Conservation (phyloP, 2,329 filamentous ascomycete genomes). For the Aspergillus melleus region DNA sequence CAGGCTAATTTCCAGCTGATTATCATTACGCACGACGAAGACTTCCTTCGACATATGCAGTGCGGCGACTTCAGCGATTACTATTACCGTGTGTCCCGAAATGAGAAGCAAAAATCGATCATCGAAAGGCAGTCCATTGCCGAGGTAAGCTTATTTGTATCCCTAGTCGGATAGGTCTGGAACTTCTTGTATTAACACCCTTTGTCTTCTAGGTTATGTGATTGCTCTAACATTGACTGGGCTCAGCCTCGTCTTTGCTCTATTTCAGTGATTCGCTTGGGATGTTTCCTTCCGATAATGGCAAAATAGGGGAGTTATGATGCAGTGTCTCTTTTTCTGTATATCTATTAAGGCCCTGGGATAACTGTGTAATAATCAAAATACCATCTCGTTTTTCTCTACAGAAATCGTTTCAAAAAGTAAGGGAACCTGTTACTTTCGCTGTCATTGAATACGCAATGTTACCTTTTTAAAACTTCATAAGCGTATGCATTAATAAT, state of each 20-base stretch:
- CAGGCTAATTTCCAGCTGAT: constrained; percentile 98
- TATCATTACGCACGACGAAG: constrained; percentile 98
- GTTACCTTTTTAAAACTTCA: background rate
- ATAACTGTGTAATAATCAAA: background rate
- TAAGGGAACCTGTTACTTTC: no score
- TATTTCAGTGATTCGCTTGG: background rate
- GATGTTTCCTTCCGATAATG: background rate
- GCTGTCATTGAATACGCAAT: no score
- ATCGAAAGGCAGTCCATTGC: constrained; percentile 67
- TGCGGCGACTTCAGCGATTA: constrained; percentile 90
- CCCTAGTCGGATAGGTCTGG: background rate
- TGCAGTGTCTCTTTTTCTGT: background rate
- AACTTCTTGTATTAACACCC: background rate
- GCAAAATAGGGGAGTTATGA: background rate
- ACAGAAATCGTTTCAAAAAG: no score
- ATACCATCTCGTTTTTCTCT: background rate
- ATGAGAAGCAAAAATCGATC: constrained; percentile 81
- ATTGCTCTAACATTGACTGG: background rate
- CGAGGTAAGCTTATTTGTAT: constrained; percentile 40
- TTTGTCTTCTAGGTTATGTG: constrained; percentile 15
- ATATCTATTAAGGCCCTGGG: background rate
- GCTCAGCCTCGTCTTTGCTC: background rate
- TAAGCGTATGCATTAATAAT: background rate
- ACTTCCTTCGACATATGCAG: constrained; percentile 90
- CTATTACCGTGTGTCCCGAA: constrained; percentile 83